Evolutionary conservation across 1,139 yeast genomes (phyloP).

Genomic region (Suhomyces bokatorum): DNA sequence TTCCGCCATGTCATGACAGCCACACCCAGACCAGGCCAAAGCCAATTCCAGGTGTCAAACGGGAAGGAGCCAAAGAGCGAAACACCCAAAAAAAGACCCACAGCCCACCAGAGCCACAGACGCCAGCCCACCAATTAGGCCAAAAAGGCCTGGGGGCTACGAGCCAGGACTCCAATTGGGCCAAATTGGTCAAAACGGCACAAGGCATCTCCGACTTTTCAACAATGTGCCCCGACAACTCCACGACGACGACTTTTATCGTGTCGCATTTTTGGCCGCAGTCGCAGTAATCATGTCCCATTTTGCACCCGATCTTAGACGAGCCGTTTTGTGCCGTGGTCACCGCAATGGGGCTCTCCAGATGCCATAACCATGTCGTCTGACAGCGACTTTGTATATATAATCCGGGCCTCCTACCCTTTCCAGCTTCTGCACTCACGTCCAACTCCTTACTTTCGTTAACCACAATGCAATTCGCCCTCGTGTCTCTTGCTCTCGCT

Average conservation of each 20-base stretch:
- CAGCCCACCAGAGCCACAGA: too few species aligned
- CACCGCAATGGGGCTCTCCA: too few species aligned
- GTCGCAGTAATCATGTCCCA: background rate
- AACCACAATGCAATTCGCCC: constrained; percentile 14
- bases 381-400: constrained; percentile 2
- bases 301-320: constrained; percentile 1
- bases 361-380: background rate
- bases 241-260: background rate
- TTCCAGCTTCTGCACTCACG: constrained; percentile 3
- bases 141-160: too few species aligned
- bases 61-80: too few species aligned
- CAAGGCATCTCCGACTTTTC: too few species aligned
- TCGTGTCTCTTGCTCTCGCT: constrained; percentile 15
- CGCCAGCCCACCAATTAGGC: too few species aligned
- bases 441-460: constrained; percentile 21
- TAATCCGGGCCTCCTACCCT: background rate
- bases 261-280: background rate
- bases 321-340: background rate
- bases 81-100: too few species aligned
- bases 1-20: too few species aligned
- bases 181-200: too few species aligned
- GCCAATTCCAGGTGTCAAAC: too few species aligned
- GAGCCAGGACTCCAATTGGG: too few species aligned
- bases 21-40: too few species aligned
- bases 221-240: background rate